Percentiles rank a stretch among this genome's conserved stretches.
Conservation (phyloP, 805 yeast genomes). For the Candida koratica region DNA sequence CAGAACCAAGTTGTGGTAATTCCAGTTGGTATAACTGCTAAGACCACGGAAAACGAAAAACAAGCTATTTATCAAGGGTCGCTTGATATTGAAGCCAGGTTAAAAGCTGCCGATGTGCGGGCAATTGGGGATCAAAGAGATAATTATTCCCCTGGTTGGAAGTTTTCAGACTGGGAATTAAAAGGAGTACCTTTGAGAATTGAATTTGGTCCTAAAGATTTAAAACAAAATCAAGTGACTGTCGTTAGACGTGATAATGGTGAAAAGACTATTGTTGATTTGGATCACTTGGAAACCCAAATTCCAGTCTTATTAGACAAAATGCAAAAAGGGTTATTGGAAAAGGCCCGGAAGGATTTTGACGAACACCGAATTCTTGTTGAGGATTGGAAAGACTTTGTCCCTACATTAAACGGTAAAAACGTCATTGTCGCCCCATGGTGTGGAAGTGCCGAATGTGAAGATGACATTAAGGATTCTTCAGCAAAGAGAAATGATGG, state of each 20-base stretch:
- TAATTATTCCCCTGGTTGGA: slow-evolving; percentile 98
- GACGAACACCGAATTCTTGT: slow-evolving; percentile 82
- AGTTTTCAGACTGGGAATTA: slow-evolving; percentile 94
- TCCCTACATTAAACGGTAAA: slow-evolving; percentile 85
- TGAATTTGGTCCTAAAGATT: slow-evolving; percentile 96
- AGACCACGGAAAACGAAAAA: slow-evolving; percentile 75
- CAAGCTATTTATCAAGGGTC: slow-evolving; percentile 67
- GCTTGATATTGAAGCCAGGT: slow-evolving; percentile 58
- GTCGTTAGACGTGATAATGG: slow-evolving; percentile 94
- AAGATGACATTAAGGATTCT: slow-evolving; percentile 92
- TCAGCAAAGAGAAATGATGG: slow-evolving; percentile 79
- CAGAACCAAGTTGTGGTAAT: slow-evolving; percentile 87
- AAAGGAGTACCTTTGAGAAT: slow-evolving; percentile 92
- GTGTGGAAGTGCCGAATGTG: slow-evolving; percentile 95
- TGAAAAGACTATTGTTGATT: slow-evolving; percentile 62
- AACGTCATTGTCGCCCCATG: slow-evolving; percentile 92
- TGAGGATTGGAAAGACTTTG: slow-evolving; percentile 86
- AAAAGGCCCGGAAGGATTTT: slow-evolving; percentile 74
- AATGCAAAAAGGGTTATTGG: slow-evolving; percentile 72
- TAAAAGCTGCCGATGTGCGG: slow-evolving; percentile 63
- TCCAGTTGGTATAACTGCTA: slow-evolving; percentile 92
- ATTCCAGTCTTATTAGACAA: slow-evolving; percentile 76
- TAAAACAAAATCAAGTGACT: slow-evolving; percentile 70
- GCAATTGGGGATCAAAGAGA: slow-evolving; percentile 85
- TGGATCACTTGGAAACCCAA: slow-evolving; percentile 54